Base-by-base conservation (phyloP, 371 early-diverging fungal genomes). In the Haplosporangium sp. region DNA sequence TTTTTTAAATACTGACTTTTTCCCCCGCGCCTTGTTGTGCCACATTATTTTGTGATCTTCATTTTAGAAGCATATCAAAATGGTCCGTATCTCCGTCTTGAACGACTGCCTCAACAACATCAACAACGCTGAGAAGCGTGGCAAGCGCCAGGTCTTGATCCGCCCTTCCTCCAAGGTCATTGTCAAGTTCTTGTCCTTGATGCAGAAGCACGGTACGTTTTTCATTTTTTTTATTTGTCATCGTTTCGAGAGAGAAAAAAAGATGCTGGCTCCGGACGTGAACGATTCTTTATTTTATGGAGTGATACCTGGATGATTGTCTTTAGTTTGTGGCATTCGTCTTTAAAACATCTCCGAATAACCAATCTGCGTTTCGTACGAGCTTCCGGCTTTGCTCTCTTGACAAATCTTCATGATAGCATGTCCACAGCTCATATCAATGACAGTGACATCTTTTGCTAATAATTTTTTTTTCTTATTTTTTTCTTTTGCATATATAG, bases 91-190 rank as follows among this genome's bases (percentile, higher is more conserved):
- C 73, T 93, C 93, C 83, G 94, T 95, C 75, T 90, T 95, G 88
- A 85, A 92, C 90, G 95, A 96, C 87, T 94, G 94, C 89, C 88
- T 96, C 65, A 99, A 96, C 91, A 93, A 92, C 91, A 99, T 99
- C 87, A 95, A 94, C 94, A 99, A 99, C 86, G 99, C 99, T 76
- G 97, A 96, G 89, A 94, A 94, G 86, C 93, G 92, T 83, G 99
- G 98, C 76, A 98, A 98, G 93, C 93, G 98, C 83, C 98, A 99
- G 88, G 99, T 99, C 61, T 83, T 99, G 70, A 84, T 99, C 84
- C 94, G 98, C 74, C 96, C 97, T 73, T 92, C 94, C 74, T 97
- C 97, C 84, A 98, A 98, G 91, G 97, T 99, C 83, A 93, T 98
- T 67, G 90, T 96, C 89, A 95, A 95, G 89, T 99, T 99, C 93